A percentile compares a stretch with the other conserved stretches of the same genome.
Evolutionary conservation across 306 rosid species (phyloP).

Genomic region (Nissolia schottii): DNA sequence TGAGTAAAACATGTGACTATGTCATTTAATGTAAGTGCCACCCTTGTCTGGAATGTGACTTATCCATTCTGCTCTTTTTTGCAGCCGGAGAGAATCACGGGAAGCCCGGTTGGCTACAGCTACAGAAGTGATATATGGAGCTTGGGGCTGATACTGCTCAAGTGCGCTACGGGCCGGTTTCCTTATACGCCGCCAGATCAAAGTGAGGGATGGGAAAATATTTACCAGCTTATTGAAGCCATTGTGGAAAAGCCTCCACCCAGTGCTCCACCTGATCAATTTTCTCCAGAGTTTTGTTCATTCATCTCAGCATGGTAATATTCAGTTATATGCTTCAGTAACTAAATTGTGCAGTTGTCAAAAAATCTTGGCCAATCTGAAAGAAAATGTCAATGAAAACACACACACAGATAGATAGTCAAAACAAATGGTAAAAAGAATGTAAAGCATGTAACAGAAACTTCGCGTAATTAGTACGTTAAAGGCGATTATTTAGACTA

Average conservation of each 20-base stretch:
- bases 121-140: slow-evolving; percentile 97
- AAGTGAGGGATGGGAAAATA: slow-evolving; percentile 59
- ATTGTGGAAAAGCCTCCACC: slow-evolving; percentile 80
- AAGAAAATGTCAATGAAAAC: not conserved
- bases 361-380: not conserved
- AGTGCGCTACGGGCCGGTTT: slow-evolving; percentile 82
- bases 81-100: slow-evolving; percentile 89
- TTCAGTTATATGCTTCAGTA: slow-evolving; percentile 1
- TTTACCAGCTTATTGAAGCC: slow-evolving; percentile 81
- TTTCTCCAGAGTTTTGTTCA: slow-evolving; percentile 76
- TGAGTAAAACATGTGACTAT: slow-evolving; percentile 42
- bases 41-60: not conserved
- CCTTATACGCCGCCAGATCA: slow-evolving; percentile 90
- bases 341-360: not conserved
- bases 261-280: slow-evolving; percentile 69
- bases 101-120: slow-evolving; percentile 45
- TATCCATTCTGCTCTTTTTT: slow-evolving; percentile 28
- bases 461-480: too few relatives aligned
- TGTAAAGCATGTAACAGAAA: too few relatives aligned
- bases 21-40: not conserved
- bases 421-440: not conserved
- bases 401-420: too few relatives aligned
- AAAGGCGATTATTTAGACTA: too few relatives aligned
- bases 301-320: slow-evolving; percentile 85
- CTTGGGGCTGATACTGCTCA: slow-evolving; percentile 75